A percentile compares a stretch with the other conserved stretches of the same genome.
Evolutionary conservation across 2,329 filamentous ascomycete species (phyloP).

Genomic region (Epichloe uncinata): DNA sequence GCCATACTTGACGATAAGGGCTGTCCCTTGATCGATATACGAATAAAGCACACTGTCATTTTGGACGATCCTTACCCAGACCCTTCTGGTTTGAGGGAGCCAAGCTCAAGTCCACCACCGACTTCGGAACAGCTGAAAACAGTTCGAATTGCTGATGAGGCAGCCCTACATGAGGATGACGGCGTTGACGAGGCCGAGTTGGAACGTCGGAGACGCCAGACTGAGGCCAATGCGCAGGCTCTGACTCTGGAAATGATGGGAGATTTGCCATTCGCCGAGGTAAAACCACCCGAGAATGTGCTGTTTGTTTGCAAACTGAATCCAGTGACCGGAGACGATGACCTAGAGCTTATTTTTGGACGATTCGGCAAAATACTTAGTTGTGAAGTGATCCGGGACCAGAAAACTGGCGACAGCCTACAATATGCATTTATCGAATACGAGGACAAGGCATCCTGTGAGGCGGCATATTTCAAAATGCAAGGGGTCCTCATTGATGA

Average conservation of each 20-base stretch:
- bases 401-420: constrained; percentile 83
- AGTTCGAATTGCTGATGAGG: constrained; percentile 82
- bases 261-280: constrained; percentile 91
- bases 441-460: constrained; percentile 81
- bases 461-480: constrained; percentile 98
- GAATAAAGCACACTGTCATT: constrained; percentile 83
- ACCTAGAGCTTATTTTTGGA: constrained; percentile 90
- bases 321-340: constrained; percentile 87
- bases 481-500: constrained; percentile 94
- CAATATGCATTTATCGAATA: constrained; percentile 99
- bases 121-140: constrained; percentile 79
- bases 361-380: constrained; percentile 91
- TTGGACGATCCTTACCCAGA: constrained; percentile 89
- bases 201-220: constrained; percentile 70
- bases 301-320: constrained; percentile 98
- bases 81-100: constrained; percentile 61
- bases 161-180: constrained; percentile 62
- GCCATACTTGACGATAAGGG: constrained; percentile 79
- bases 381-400: constrained; percentile 91
- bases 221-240: constrained; percentile 86
- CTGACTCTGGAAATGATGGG: constrained; percentile 96
- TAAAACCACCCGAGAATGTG: constrained; percentile 93
- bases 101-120: constrained; percentile 66
- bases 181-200: constrained; percentile 60
- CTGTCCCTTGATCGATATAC: constrained; percentile 82